Evolutionary conservation across 805 yeast genomes (phyloP), one percentile per base, ranked within the genome.

Genomic region (Wickerhamomyces silvicola): DNA sequence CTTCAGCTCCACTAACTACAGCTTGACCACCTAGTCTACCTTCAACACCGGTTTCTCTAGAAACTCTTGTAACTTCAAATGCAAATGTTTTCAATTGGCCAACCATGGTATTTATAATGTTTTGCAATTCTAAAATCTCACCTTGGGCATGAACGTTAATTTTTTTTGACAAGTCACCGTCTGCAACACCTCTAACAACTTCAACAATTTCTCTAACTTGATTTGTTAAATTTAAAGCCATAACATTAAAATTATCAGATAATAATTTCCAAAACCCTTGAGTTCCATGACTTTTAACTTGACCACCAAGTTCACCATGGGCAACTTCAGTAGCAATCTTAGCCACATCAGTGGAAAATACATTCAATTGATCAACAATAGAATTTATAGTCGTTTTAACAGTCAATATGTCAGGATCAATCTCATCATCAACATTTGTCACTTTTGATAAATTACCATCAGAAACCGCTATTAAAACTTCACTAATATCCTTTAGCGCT

Each of bases 81-180:
- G 94, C 94, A 60, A 84, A 84, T 14, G 84, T 81, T 48, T 92
- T 69, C 47, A 84, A 70, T 56, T 83, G 94, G 50, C 78, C 94
- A 58, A 84, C 94, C 94, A 84, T 84, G 40, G 86, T 75, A 52
- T 84, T 84, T 49, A 84, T 85, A 9, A 92, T 83, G 64, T 80
- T 78, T 54, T 84, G 94, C 40, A 84, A 68, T 43, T 81, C 90
- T 36, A 81, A 60, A 43, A 84, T 84, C 58, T 84, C 94, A 35
- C 94, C 94, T 53, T 84, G 94, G 8, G 94, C 94, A 54, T 83
- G 88, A 6, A 84, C 92, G 53, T 82, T 82, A 52, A 84, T 83
- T 50, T 82, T 84, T 33, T 88, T 67, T 2, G 87, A 78, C 43
- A 85, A 66, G 52, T 85, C 94, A 49, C 95, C 95, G 55, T 81